These are phyloP conservation scores for Cryptosporidium viatorum DNA, from an alignment of 169 alveolate species.

Conservation along the genomic window DNA sequence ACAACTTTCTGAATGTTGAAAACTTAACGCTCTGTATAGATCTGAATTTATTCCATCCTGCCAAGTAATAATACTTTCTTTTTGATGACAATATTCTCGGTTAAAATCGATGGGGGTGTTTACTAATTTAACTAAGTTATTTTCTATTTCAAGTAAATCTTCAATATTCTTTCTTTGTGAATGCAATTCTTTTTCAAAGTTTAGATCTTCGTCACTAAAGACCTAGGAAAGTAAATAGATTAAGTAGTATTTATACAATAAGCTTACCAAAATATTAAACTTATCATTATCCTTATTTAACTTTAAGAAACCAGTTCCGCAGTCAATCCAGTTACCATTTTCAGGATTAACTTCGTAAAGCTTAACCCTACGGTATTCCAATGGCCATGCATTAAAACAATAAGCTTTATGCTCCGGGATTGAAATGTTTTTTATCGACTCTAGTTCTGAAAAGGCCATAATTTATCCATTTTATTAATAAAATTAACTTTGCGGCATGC, in stretches of 20 bases:
- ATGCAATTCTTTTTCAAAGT: background rate
- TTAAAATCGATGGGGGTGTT: constrained; percentile 41
- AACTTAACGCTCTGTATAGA: constrained; percentile 76
- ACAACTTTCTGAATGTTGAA: constrained; percentile 79
- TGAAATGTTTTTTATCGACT: background rate
- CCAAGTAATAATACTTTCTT: constrained; percentile 79
- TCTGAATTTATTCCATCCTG: constrained; percentile 77
- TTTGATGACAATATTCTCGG: constrained; percentile 70
- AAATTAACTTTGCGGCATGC: background rate
- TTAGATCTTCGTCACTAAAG: constrained; percentile 16
- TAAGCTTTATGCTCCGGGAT: constrained; percentile 3
- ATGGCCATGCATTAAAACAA: constrained; percentile 50
- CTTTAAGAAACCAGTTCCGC: constrained; percentile 67
- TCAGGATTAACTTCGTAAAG: constrained; percentile 80
- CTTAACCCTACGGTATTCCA: constrained; percentile 77
- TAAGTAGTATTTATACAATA: background rate
- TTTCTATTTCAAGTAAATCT: constrained; percentile 13
- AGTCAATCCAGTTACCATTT: constrained; percentile 73
- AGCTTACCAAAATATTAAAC: constrained; percentile 55
- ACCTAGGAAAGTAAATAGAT: constrained; percentile 5
- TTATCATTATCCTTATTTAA: constrained; percentile 20
- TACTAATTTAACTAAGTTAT: constrained; percentile 38
- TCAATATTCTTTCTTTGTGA: background rate
- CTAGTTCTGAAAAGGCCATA: constrained; percentile 25
- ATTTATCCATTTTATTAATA: constrained; percentile 16